Percentiles rank a stretch among this genome's conserved stretches.
phyloP scores from a whole-genome alignment of 2,329 filamentous ascomycete genomes.

The Penicillium fuscoglaucum region DNA sequence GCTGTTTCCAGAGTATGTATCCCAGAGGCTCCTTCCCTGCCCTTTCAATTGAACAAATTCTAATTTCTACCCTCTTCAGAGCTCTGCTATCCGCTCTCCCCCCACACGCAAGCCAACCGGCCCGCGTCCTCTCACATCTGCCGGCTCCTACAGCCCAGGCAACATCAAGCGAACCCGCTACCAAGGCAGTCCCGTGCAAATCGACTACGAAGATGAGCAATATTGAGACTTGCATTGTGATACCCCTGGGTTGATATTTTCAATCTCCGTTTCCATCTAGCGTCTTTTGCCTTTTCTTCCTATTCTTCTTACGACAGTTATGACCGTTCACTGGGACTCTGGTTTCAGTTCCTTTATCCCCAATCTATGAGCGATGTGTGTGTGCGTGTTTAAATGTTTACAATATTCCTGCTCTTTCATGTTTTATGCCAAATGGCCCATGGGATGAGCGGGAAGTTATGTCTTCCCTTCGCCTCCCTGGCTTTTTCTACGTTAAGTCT shows the following conservation, averaged over 20 bases:
- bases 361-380: slow-evolving; percentile 8
- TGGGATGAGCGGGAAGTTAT: slow-evolving; percentile 1
- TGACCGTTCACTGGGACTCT: slow-evolving; percentile 1
- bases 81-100: slow-evolving; percentile 35
- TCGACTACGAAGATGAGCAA: slow-evolving; percentile 40
- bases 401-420: slow-evolving; percentile 3
- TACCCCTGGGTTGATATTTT: slow-evolving; percentile 21
- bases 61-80: slow-evolving; percentile 21
- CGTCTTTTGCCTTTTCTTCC: slow-evolving; percentile 7
- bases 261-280: slow-evolving; percentile 9
- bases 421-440: background rate
- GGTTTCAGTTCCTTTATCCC: slow-evolving; percentile 4
- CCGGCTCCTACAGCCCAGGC: slow-evolving; percentile 38
- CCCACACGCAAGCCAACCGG: slow-evolving; percentile 50
- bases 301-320: slow-evolving; percentile 8
- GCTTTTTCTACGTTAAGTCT: background rate
- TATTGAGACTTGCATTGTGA: slow-evolving; percentile 31
- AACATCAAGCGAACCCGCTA: slow-evolving; percentile 41
- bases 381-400: slow-evolving; percentile 6
- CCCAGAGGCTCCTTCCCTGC: background rate
- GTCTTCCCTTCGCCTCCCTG: slow-evolving; percentile 2
- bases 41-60: background rate
- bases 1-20: slow-evolving; percentile 40
- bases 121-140: slow-evolving; percentile 47
- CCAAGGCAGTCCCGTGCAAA: slow-evolving; percentile 43